These are phyloP conservation scores for Aspergillus saccharolyticus DNA, from an alignment of 495 filamentous ascomycete genomes.

Conservation along the genomic window DNA sequence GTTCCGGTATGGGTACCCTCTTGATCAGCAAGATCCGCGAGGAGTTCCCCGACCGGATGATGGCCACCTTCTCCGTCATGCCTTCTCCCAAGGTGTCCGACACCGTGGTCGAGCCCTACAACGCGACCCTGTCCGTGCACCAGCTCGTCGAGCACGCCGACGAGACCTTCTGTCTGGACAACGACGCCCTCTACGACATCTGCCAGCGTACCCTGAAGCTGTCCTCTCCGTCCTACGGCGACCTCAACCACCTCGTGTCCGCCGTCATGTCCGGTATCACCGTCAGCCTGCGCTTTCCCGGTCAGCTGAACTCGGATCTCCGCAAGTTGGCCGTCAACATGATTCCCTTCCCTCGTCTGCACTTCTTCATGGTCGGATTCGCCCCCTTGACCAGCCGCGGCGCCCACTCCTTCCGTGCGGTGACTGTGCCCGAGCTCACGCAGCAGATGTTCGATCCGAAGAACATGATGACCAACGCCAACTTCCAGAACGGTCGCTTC, in stretches of 20 bases:
- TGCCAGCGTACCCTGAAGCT: slow-evolving; percentile 99
- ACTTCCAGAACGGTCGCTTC: slow-evolving; percentile 99
- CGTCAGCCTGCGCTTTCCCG: slow-evolving; percentile 97
- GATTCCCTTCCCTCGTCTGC: slow-evolving; percentile 99
- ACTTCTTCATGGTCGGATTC: slow-evolving; percentile 99
- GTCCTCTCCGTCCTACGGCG: slow-evolving; percentile 94
- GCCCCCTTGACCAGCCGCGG: slow-evolving; percentile 96
- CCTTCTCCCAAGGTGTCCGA: slow-evolving; percentile 99
- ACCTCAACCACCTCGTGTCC: slow-evolving; percentile 98
- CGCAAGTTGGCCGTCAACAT: slow-evolving; percentile 99
- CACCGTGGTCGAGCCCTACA: slow-evolving; percentile 99
- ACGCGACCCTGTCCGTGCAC: slow-evolving; percentile 97
- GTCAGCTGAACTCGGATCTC: slow-evolving; percentile 99
- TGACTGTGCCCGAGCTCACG: slow-evolving; percentile 96
- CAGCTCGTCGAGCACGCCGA: slow-evolving; percentile 99
- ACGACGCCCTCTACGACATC: slow-evolving; percentile 99
- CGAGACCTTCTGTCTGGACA: slow-evolving; percentile 99
- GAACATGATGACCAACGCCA: slow-evolving; percentile 99
- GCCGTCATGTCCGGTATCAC: slow-evolving; percentile 99
- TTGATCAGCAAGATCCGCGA: slow-evolving; percentile 99
- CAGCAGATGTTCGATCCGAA: slow-evolving; percentile 99
- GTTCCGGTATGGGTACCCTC: slow-evolving; percentile 99
- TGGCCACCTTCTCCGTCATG: slow-evolving; percentile 99
- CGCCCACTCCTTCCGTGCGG: slow-evolving; percentile 90
- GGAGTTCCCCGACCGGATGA: slow-evolving; percentile 99